A percentile compares a stretch with the other conserved stretches of the same genome.
phyloP scores from a whole-genome alignment of 1,284 basidiomycete genomes.

The Vanrija sp. region DNA sequence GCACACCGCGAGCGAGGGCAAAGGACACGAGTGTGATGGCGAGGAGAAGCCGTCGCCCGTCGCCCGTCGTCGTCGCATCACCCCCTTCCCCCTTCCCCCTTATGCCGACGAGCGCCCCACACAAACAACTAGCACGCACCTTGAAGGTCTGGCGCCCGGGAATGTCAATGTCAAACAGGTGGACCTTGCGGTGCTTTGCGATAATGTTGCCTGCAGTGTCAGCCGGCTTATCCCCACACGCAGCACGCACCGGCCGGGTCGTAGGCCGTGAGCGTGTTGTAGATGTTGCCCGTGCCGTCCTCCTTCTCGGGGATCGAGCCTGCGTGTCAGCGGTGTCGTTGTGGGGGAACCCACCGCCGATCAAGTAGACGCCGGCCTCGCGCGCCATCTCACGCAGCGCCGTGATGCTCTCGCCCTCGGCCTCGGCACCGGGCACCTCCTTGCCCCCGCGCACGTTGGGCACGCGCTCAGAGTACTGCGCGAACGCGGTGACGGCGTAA shows the following conservation, averaged over 20 bases:
- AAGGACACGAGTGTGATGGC: background rate
- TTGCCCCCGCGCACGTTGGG: slow-evolving; percentile 43
- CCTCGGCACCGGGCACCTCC: slow-evolving; percentile 35
- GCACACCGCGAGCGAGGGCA: too few species aligned
- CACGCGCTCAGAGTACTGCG: slow-evolving; percentile 77
- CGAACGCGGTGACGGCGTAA: slow-evolving; percentile 82
- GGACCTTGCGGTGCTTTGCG: slow-evolving; percentile 86
- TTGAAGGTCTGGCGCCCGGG: slow-evolving; percentile 96
- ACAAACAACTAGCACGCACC: slow-evolving; percentile 52
- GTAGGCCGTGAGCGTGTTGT: slow-evolving; percentile 89
- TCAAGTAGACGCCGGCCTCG: slow-evolving; percentile 76
- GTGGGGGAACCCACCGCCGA: slow-evolving; percentile 65
- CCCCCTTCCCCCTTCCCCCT: too few species aligned
- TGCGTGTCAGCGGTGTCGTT: slow-evolving; percentile 33
- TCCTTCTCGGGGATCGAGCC: slow-evolving; percentile 87
- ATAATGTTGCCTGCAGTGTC: slow-evolving; percentile 71
- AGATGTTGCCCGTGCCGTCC: slow-evolving; percentile 61
- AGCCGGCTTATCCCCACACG: background rate
- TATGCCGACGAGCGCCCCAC: background rate
- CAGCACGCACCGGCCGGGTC: slow-evolving; percentile 64
- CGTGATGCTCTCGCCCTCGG: slow-evolving; percentile 66
- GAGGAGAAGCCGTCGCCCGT: too few species aligned
- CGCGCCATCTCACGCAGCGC: slow-evolving; percentile 79
- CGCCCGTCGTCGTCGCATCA: too few species aligned
- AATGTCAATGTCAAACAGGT: slow-evolving; percentile 97